Evolutionary conservation across 768 basidiomycete genomes (phyloP).

Genomic region (Russula griseocarnosa): DNA sequence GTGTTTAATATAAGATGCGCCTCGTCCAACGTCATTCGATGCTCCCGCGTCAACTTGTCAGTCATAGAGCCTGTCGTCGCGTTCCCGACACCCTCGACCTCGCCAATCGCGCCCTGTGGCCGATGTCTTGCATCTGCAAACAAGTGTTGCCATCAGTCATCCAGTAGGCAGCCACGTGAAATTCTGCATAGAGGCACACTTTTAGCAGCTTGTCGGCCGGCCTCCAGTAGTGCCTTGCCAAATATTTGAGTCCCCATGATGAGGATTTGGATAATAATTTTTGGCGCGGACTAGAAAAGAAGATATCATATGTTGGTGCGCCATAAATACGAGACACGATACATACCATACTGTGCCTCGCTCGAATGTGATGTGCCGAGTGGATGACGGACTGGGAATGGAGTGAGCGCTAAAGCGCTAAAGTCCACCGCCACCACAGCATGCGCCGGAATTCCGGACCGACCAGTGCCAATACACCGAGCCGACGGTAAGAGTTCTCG

Average conservation of each 20-base stretch:
- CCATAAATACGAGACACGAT: neutral
- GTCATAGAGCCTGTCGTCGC: constrained; percentile 72
- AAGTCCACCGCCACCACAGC: neutral
- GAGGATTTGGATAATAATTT: constrained; percentile 72
- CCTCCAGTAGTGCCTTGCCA: constrained; percentile 88
- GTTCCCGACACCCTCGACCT: constrained; percentile 68
- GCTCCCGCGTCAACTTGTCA: constrained; percentile 77
- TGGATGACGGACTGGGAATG: neutral
- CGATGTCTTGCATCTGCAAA: constrained; percentile 74
- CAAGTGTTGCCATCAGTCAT: neutral
- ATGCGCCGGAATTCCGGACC: neutral
- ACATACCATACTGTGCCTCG: constrained; percentile 17
- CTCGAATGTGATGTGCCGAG: neutral
- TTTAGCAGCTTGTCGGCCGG: constrained; percentile 86
- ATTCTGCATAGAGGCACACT: constrained; percentile 51
- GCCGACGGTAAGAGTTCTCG: too few relatives aligned
- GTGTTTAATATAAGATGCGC: constrained; percentile 88
- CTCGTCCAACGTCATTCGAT: constrained; percentile 94
- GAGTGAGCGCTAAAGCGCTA: constrained; percentile 1
- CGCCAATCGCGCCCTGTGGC: constrained; percentile 67
- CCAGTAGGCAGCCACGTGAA: neutral
- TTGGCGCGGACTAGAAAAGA: constrained; percentile 65
- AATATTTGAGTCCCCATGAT: constrained; percentile 75
- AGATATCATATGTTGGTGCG: neutral
- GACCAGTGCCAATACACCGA: neutral